Conservation (phyloP, 2,329 filamentous ascomycete genomes). For the Chalaropsis thielavioides region DNA sequence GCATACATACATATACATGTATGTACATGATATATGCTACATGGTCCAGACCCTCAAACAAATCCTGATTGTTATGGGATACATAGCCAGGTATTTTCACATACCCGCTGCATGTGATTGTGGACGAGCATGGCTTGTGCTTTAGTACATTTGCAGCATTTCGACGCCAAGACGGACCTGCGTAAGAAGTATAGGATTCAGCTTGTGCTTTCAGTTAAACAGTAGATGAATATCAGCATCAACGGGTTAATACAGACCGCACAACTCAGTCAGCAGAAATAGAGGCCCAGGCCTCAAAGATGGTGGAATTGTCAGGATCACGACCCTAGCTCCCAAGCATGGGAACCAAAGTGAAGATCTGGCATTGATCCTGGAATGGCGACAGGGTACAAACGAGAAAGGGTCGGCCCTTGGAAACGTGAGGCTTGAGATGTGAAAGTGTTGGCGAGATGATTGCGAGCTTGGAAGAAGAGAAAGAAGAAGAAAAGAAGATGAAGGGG, state of each 20-base stretch:
- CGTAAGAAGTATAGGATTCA: background rate
- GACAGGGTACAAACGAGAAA: constrained; percentile 8
- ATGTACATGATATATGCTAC: background rate
- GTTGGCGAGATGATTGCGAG: constrained; percentile 1
- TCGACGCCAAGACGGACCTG: background rate
- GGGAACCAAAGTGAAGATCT: background rate
- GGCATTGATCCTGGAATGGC: background rate
- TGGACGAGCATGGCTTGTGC: too few relatives aligned
- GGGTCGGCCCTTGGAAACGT: constrained; percentile 2
- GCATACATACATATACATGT: background rate
- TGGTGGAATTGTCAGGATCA: constrained; percentile 7
- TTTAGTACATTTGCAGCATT: too few relatives aligned
- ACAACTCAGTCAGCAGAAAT: background rate
- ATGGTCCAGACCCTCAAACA: background rate
- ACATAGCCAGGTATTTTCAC: background rate
- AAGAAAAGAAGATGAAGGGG: background rate
- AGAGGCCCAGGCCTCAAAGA: background rate
- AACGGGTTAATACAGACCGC: background rate
- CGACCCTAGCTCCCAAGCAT: background rate
- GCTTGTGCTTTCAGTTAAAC: background rate
- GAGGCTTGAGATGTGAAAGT: constrained; percentile 1
- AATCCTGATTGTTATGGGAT: background rate
- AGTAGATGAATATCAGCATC: background rate
- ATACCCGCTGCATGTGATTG: background rate
- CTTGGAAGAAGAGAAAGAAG: background rate